A percentile compares a stretch with the other conserved stretches of the same genome.
Conservation (phyloP, 108 stramenopile species). For the Nitzschia sp. region DNA sequence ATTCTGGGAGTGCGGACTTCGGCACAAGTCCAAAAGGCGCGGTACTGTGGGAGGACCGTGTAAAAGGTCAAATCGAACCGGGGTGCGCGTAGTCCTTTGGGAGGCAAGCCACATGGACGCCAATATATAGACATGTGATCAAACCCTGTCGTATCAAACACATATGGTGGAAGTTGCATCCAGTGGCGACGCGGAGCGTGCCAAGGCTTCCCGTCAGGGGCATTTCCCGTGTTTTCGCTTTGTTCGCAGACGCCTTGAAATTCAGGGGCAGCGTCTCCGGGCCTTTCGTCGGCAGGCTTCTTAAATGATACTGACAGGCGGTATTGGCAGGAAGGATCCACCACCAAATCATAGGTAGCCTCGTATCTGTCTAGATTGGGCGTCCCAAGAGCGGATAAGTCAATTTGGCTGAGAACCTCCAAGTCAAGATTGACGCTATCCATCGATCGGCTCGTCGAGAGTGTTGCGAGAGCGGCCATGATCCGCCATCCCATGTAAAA, state of each 20-base stretch:
- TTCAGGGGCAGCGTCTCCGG: neutral
- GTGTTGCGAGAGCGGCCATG: constrained; percentile 1
- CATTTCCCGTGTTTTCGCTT: constrained; percentile 5
- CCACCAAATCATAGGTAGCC: neutral
- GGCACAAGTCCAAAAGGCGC: constrained; percentile 21
- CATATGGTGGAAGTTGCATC: constrained; percentile 23
- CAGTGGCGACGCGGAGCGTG: constrained; percentile 27
- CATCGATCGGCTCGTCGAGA: neutral
- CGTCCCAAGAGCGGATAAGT: constrained; percentile 21
- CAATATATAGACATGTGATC: constrained; percentile 31
- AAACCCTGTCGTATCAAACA: constrained; percentile 33
- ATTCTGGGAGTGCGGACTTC: constrained; percentile 6
- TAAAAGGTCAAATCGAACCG: constrained; percentile 33
- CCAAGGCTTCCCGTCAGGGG: constrained; percentile 21
- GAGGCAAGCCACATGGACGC: constrained; percentile 28
- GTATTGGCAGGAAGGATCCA: constrained; percentile 14
- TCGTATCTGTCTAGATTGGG: constrained; percentile 8
- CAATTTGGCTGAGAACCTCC: constrained; percentile 6
- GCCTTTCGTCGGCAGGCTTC: constrained; percentile 3
- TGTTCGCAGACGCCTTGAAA: constrained; percentile 19
- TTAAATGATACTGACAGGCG: neutral
- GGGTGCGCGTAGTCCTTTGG: constrained; percentile 8
- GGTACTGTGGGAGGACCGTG: constrained; percentile 27
- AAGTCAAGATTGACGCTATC: constrained; percentile 27
- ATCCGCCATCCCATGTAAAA: constrained; percentile 5